Base-by-base conservation (phyloP, 139 green algal species). In the Microglena sp. region DNA sequence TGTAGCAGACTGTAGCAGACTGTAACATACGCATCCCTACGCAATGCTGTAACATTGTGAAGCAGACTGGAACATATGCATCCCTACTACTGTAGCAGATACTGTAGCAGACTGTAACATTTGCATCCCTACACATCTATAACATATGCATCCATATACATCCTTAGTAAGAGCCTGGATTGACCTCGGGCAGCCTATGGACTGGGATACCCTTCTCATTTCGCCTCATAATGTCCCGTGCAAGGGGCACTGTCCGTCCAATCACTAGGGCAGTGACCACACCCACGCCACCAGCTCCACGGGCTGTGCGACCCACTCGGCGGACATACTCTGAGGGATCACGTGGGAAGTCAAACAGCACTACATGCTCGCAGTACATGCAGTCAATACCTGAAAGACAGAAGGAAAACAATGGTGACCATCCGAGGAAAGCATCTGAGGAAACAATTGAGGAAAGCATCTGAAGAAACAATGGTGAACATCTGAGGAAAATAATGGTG, bases 271-370 rank as follows among this genome's bases (percentile, higher is more conserved):
- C 75, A 0, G 78, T 86, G 31, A 96, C 89, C 0, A 78, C 44
- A 15, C 92, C 92, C 1, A 26, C 60, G 7, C 89, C 89, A 36
- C 79, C 77, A 2, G 89, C 86, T 11, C 92, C 92, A 0, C 92
- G 74, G 1, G 88, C 89, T 0, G 89, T 96, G 4, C 92, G 78
- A 1, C 92, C 92, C 11, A 93, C 92, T 0, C 92, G 72, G 0
- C 92, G 75, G 8, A 98, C 83, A 57, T 98, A 98, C 74, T 98
- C 92, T 0, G 78, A 91, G 0, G 92, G 92, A 68, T 98, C 92
- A 0, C 92, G 36, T 0, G 92, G 92, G 73, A 98, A 96, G 74
- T 98, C 92, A 69, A 97, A 98, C 60, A 98, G 75, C 62, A 98
- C 83, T 27, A 97, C 92, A 45, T 95, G 89, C 29, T 86, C 74